Evolutionary conservation across 2,329 filamentous ascomycete genomes (phyloP), one percentile per base, ranked within the genome.

Genomic region (Fusarium brachygibbosum): DNA sequence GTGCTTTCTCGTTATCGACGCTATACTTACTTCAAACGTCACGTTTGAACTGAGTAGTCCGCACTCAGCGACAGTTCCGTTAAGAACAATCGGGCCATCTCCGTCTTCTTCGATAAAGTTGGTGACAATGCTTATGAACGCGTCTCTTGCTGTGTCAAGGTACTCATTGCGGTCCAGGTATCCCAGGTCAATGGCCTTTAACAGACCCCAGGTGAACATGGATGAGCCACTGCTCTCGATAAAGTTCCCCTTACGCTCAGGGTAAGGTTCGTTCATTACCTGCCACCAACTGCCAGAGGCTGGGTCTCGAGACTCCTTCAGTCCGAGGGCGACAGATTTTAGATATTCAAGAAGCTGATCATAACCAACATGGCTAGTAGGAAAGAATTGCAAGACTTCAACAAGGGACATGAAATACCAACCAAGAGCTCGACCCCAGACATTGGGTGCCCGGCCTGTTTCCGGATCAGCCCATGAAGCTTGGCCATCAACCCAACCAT

Each of bases 171-270:
- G 58, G 9, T 61, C 49, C 4, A 76, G 41, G 10, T 60, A 68
- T 3, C 73, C 75, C 1, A 72, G n/a, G 1, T 66, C 42, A 8
- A 76, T 44, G 1, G 68, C 85, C 63, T 80, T 84, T 14, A 87
- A 72, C 51, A 87, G 70, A 0, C 83, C 81, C 60, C 84, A 86
- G 0, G 81, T 80, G 65, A 87, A 88, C 84, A 89, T 87, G 4
- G 85, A 85, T 2, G 84, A 84, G 1, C 82, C 87, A 40, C 85
- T 86, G 23, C 83, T 85, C 75, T 89, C 86, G 48, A 89, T 85
- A 70, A 85, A 89, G 72, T 90, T 89, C 1, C 85, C 85, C 35
- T 80, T 56, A 31, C 76, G 68, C 1, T 78, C 80, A 0, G 82
- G 80, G 42, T 84, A 83, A 4, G 81, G 80, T 38, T 82, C 79